These are phyloP conservation scores for Cercospora zeina DNA, from an alignment of 2,329 filamentous ascomycete species.

Conservation along the genomic window DNA sequence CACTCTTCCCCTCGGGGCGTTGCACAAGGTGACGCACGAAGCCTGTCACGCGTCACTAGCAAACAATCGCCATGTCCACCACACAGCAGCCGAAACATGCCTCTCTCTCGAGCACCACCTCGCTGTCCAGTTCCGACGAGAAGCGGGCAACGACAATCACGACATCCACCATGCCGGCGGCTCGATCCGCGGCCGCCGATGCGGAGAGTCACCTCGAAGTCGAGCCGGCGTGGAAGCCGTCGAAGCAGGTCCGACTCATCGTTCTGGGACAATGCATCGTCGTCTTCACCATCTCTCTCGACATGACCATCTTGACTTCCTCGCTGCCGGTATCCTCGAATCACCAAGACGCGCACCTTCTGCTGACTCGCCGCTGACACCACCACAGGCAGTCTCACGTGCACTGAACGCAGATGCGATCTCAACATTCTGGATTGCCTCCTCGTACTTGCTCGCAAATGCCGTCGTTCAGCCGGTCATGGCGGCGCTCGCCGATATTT, in stretches of 20 bases:
- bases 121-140: slow-evolving; percentile 1
- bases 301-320: slow-evolving; percentile 52
- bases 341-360: neutral
- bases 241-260: slow-evolving; percentile 45
- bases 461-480: slow-evolving; percentile 49
- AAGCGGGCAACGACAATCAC: slow-evolving; percentile 16
- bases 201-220: slow-evolving; percentile 1
- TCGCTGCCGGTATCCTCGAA: slow-evolving; percentile 44
- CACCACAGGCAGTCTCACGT: slow-evolving; percentile 37
- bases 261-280: slow-evolving; percentile 48
- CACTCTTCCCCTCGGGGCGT: neutral
- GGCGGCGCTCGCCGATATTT: slow-evolving; percentile 49
- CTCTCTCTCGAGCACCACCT: neutral
- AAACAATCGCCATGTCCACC: neutral
- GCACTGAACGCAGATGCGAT: slow-evolving; percentile 42
- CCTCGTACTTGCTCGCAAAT: slow-evolving; percentile 50
- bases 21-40: neutral
- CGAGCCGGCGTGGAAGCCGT: slow-evolving; percentile 41
- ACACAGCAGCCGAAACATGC: neutral
- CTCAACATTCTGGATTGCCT: slow-evolving; percentile 53
- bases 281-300: slow-evolving; percentile 53
- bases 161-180: slow-evolving; percentile 6
- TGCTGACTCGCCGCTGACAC: slow-evolving; percentile 20
- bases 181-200: neutral
- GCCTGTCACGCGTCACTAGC: neutral